Evolutionary conservation across 805 yeast genomes (phyloP), one percentile per base, ranked within the genome.

Genomic region (Diddensiella santjacobensis): DNA sequence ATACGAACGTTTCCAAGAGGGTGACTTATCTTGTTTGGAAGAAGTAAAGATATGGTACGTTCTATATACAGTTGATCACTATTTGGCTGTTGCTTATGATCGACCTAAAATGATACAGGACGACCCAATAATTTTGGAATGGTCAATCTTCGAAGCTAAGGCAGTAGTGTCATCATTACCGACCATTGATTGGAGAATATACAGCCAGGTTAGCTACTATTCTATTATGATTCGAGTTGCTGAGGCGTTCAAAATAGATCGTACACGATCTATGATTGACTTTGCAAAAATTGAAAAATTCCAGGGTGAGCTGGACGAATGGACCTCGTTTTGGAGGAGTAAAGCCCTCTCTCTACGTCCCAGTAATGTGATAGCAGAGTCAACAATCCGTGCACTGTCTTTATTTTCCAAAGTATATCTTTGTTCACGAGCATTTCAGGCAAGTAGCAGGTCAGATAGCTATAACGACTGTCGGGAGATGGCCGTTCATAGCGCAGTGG

Each of bases 151-250:
- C 31, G 31, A 26, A 26, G 31, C 31, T 26, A 26, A 26, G 13
- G 31, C 31, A 26, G 13, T 13, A 26, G 31, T 13, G 13, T 26
- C 31, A 26, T 26, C 13, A 13, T 13, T 13, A 26, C 38, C 38
- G 17, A 8, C 38, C 6, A 35, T 35, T 17, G 38, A 35, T 17
- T 35, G 38, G 38, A 13, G 38, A 13, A 35, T 35, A n/a, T 35
- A n/a, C 38, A 35, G 38, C 38, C 38, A 35, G 17, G 38, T 35
- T 6, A 35, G 38, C 38, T 35, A 10, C n/a, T 35, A n/a, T 35
- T 35, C 38, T 17, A 35, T 35, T 8, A 35, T 35, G 38, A 35
- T 35, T n/a, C 38, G 38, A n/a, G 38, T 17, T n/a, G n/a, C 38
- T n/a, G 38, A 35, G 8, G n/a, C 18, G 10, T 35, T 35, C n/a